phyloP scores from a whole-genome alignment of 2,329 filamentous ascomycete species.

The Talaromyces sp. region DNA sequence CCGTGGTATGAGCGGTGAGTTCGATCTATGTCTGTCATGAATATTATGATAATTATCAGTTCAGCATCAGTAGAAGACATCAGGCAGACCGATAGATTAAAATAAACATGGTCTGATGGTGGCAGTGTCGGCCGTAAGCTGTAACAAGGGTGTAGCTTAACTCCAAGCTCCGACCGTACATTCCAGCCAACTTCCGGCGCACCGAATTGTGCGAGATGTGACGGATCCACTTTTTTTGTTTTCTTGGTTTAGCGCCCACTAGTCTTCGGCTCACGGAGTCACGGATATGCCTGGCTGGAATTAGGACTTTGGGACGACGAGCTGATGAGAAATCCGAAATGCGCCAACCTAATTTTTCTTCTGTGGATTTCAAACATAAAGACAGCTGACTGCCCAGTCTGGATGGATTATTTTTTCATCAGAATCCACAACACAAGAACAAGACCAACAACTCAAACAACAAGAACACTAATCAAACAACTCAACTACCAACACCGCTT shows the following conservation, averaged over 20 bases:
- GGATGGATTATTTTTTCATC: neutral
- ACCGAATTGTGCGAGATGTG: too few relatives aligned
- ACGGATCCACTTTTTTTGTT: neutral
- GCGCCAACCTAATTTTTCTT: constrained; percentile 2
- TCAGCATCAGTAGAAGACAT: neutral
- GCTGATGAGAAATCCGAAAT: neutral
- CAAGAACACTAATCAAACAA: neutral
- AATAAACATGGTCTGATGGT: neutral
- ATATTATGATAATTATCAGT: neutral
- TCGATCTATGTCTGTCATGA: neutral
- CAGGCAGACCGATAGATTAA: neutral
- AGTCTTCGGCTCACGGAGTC: constrained; percentile 5
- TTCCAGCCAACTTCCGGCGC: neutral
- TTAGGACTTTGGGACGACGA: neutral
- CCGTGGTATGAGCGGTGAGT: neutral
- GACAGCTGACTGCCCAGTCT: neutral
- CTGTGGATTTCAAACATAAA: neutral
- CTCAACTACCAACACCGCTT: too few relatives aligned
- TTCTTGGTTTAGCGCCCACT: neutral
- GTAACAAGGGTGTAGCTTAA: neutral
- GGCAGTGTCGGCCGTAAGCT: neutral
- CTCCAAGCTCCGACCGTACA: neutral
- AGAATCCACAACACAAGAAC: neutral
- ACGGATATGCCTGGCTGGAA: constrained; percentile 3
- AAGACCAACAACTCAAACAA: neutral